Percentiles rank a stretch among this genome's conserved stretches.
phyloP scores from a whole-genome alignment of 805 yeast genomes.

The Starmerella stigmatis region DNA sequence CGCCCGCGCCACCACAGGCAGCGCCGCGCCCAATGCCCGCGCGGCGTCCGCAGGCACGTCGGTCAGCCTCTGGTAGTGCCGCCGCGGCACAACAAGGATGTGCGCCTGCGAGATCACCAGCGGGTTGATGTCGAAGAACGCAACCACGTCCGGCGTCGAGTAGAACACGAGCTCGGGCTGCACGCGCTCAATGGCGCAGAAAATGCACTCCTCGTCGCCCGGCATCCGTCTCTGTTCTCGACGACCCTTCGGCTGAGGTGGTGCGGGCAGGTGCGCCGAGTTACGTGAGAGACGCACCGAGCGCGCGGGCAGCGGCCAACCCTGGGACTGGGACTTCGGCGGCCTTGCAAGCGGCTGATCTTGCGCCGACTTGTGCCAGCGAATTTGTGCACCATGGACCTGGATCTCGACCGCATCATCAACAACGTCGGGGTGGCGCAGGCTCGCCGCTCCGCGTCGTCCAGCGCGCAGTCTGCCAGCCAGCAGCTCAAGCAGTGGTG shows the following conservation, averaged over 20 bases:
- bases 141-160: slow-evolving; percentile 28
- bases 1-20: slow-evolving; percentile 27
- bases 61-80: slow-evolving; percentile 27
- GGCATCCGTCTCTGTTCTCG: too few relatives aligned
- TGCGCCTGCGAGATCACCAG: slow-evolving; percentile 31
- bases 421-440: slow-evolving; percentile 48
- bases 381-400: slow-evolving; percentile 18
- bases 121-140: slow-evolving; percentile 33
- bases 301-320: too few relatives aligned
- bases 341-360: too few relatives aligned
- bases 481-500: slow-evolving; percentile 47
- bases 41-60: slow-evolving; percentile 23
- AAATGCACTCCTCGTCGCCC: slow-evolving; percentile 22
- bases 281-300: too few relatives aligned
- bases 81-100: slow-evolving; percentile 31
- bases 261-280: too few relatives aligned
- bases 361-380: too few relatives aligned
- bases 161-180: slow-evolving; percentile 24
- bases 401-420: slow-evolving; percentile 46
- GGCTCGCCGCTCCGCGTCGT: background rate
- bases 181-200: slow-evolving; percentile 26
- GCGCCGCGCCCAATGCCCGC: slow-evolving; percentile 20
- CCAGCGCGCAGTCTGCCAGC: slow-evolving; percentile 12
- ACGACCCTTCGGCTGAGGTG: too few relatives aligned
- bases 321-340: too few relatives aligned